These are phyloP conservation scores for Eucalyptus globulus DNA, from an alignment of 345 rosid species.

Conservation along the genomic window DNA sequence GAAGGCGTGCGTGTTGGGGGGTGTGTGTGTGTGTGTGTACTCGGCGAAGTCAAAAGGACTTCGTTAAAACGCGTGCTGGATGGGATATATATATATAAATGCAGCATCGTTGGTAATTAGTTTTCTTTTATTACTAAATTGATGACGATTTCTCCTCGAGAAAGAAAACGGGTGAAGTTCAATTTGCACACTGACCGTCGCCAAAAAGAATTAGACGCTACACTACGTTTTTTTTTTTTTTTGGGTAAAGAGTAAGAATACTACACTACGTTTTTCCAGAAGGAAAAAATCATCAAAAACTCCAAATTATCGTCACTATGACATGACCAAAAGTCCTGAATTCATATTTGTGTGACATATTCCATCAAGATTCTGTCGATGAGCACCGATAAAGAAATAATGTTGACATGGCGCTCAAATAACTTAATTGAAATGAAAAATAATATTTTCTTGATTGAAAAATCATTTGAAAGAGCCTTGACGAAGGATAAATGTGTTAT, in stretches of 20 bases:
- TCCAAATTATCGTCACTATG: no score
- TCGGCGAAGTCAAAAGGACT: background rate
- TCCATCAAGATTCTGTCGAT: no score
- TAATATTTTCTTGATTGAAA: no score
- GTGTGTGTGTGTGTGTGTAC: background rate
- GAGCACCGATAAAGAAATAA: background rate
- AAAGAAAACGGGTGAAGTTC: background rate
- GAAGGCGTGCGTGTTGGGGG: background rate
- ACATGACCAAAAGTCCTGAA: background rate
- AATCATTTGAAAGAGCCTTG: no score
- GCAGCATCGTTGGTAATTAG: background rate
- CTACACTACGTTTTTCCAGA: background rate
- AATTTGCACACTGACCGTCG: background rate
- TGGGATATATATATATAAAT: background rate
- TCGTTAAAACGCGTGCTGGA: background rate
- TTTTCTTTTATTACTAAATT: background rate
- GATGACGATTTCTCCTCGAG: background rate
- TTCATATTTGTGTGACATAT: no score
- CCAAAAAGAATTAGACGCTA: background rate
- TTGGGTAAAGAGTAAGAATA: no score
- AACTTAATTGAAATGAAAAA: no score
- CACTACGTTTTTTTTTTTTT: background rate
- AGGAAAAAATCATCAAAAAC: no score
- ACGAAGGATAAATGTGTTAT: background rate
- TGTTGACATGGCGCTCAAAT: background rate